Base-by-base conservation (phyloP, 306 rosid genomes). In the Castanospermum australe region DNA sequence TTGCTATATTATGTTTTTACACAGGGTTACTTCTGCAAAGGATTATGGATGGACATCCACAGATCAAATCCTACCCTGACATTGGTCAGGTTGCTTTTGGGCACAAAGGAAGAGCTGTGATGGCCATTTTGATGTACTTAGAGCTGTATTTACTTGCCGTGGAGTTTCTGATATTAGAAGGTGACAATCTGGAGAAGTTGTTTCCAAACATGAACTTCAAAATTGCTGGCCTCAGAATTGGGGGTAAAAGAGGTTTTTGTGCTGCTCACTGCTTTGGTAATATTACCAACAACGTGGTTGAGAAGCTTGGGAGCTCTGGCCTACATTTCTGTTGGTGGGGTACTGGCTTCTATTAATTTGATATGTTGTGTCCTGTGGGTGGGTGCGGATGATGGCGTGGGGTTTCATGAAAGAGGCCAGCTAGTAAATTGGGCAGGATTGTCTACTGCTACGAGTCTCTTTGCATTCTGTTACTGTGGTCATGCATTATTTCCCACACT, bases 221-320 rank as follows among this genome's bases (percentile, higher is more conserved):
- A 71, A 20, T 90, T 5, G 86, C 35, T 20, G 73, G 80, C 24
- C 21, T 87, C 24, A 36, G 50, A 63, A 55, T 90, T 20, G 82
- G 62, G 74, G 87, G 92, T 12, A 83, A 79, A 42, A 56, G 65
- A 39, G 79, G 85, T 30, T 93, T n/a, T 88, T 71, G 80, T 90
- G 63, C 4, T 93, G 22, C 66, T 87, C 6, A 44, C 89, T 15
- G 86, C 91, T 9, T 71, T 91, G 10, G 45, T 84, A 7, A 77
- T 91, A 60, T 20, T 93, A 18, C 96, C 94, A 35, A 89, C 98
- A 0, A 88, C 98, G 1, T 93, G 98, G 93, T 8, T 91, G 45
- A 89, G 75, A 86, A 88, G 62, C 33, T 38, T 93, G 81, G 88
- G 88, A 14, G 30, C 65, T 30, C 1, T 91, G 28, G 94, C 97